A percentile compares a stretch with the other conserved stretches of the same genome.
phyloP scores from a whole-genome alignment of 805 yeast species.

The Monosporozyma aerobia region DNA sequence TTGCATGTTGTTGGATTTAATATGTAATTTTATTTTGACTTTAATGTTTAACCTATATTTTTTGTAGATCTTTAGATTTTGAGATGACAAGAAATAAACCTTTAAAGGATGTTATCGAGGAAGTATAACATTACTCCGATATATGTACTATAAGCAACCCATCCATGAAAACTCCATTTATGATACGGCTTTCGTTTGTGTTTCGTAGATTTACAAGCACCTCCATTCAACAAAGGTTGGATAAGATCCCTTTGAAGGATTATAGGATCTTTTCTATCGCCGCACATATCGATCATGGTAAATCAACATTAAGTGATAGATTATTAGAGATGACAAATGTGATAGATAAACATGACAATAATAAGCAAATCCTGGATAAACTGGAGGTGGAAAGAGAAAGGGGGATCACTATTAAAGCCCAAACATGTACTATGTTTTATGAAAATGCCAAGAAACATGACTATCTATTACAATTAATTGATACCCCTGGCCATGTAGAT shows the following conservation, averaged over 20 bases:
- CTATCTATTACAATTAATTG: constrained; percentile 81
- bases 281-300: constrained; percentile 90
- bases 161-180: background rate
- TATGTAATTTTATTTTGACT: background rate
- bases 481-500: constrained; percentile 97
- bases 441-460: constrained; percentile 38
- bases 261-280: constrained; percentile 89
- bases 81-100: background rate
- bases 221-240: constrained; percentile 46
- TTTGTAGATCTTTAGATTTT: background rate
- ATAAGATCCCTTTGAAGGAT: constrained; percentile 71
- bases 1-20: background rate
- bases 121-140: background rate
- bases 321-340: constrained; percentile 84
- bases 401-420: constrained; percentile 96
- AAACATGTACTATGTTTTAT: constrained; percentile 90
- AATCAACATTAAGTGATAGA: constrained; percentile 84
- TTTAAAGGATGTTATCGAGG: background rate
- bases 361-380: constrained; percentile 81
- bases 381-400: constrained; percentile 92
- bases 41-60: background rate
- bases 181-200: background rate
- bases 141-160: background rate
- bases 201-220: background rate
- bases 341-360: constrained; percentile 51